Conservation (phyloP, 2,329 filamentous ascomycete species). For the Zasmidium cellare region DNA sequence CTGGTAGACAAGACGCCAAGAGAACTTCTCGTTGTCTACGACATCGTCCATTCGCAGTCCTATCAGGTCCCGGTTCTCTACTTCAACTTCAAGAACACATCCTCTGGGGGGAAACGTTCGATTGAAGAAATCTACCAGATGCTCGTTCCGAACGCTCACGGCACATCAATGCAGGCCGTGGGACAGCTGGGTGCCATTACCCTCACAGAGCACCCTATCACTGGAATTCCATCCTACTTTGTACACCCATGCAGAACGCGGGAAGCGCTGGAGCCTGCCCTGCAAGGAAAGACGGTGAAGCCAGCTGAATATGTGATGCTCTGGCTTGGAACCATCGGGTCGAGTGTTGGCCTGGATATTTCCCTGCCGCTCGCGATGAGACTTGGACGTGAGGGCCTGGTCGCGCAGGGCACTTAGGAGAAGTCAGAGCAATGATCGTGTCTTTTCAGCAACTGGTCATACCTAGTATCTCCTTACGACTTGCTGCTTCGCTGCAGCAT, state of each 20-base stretch:
- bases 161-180: constrained; percentile 33
- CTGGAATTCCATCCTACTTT: constrained; percentile 78
- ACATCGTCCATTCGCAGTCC: constrained; percentile 44
- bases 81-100: constrained; percentile 32
- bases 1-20: neutral
- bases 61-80: constrained; percentile 50
- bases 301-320: constrained; percentile 73
- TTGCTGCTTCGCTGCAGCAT: neutral
- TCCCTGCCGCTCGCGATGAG: constrained; percentile 23
- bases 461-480: constrained; percentile 2
- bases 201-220: constrained; percentile 72
- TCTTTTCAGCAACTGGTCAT: neutral
- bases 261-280: constrained; percentile 67
- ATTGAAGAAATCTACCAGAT: constrained; percentile 36
- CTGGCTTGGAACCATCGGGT: constrained; percentile 87
- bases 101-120: neutral
- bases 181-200: constrained; percentile 37
- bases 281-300: constrained; percentile 34
- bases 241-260: constrained; percentile 90
- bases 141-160: constrained; percentile 38
- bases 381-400: neutral
- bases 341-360: constrained; percentile 68
- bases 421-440: constrained; percentile 15
- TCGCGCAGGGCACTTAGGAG: constrained; percentile 17
- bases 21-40: constrained; percentile 31